These are phyloP conservation scores for Fusarium sarcochroum DNA, from an alignment of 2,329 filamentous ascomycete genomes.

Conservation along the genomic window DNA sequence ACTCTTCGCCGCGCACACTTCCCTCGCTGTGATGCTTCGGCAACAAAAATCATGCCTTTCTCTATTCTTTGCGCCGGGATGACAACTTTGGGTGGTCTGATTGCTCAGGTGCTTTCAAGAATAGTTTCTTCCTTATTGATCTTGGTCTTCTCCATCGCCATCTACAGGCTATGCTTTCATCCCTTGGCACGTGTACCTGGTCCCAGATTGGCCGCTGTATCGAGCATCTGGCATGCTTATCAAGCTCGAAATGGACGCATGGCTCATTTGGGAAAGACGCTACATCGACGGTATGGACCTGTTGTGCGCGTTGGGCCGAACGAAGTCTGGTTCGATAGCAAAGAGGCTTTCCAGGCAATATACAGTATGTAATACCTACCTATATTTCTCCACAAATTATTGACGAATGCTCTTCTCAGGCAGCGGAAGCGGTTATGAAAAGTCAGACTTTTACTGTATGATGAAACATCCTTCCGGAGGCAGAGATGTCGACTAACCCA, in stretches of 20 bases:
- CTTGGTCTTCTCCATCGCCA: constrained; percentile 32
- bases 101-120: constrained; percentile 3
- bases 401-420: constrained; percentile 49
- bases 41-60: constrained; percentile 22
- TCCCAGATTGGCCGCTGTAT: constrained; percentile 61
- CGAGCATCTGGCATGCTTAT: constrained; percentile 63
- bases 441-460: constrained; percentile 67
- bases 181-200: constrained; percentile 62
- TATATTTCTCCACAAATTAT: constrained; percentile 57
- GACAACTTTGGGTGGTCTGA: not conserved
- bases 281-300: constrained; percentile 65
- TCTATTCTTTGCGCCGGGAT: constrained; percentile 14
- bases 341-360: constrained; percentile 59
- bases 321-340: constrained; percentile 67
- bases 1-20: not conserved
- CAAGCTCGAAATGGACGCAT: constrained; percentile 61
- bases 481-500: not conserved
- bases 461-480: not conserved
- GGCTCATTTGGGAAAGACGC: constrained; percentile 56
- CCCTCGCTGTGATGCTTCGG: constrained; percentile 27
- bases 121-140: constrained; percentile 23
- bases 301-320: constrained; percentile 67
- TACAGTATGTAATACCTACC: constrained; percentile 49
- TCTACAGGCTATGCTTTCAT: constrained; percentile 61
- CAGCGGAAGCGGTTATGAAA: constrained; percentile 63